phyloP scores from a whole-genome alignment of 2,329 filamentous ascomycete species.

The Arthrinium puccinioides region DNA sequence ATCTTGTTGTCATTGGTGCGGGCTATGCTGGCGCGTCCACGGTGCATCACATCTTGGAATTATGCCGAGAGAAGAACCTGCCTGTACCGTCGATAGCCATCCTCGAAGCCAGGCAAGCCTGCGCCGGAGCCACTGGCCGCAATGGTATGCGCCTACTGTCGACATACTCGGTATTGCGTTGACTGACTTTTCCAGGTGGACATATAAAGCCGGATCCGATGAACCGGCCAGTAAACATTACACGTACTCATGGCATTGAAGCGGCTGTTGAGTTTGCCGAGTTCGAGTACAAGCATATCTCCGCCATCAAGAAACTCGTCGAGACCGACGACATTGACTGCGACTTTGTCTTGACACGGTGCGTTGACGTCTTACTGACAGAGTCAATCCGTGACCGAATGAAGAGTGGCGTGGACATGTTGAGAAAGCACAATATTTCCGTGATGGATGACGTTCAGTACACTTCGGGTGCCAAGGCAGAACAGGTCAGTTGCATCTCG shows the following conservation, averaged over 20 bases:
- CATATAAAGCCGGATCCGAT: constrained; percentile 29
- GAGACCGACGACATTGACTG: constrained; percentile 32
- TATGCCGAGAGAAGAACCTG: constrained; percentile 27
- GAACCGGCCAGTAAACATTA: too few species aligned
- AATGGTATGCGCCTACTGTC: constrained; percentile 26
- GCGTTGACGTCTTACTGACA: constrained; percentile 29
- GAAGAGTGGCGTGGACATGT: constrained; percentile 18
- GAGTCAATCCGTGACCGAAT: constrained; percentile 13
- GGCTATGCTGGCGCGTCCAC: constrained; percentile 44
- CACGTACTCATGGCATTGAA: constrained; percentile 19
- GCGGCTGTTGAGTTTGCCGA: constrained; percentile 19
- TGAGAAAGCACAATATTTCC: constrained; percentile 19
- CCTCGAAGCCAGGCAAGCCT: constrained; percentile 20
- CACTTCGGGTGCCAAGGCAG: constrained; percentile 16
- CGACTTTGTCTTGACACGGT: constrained; percentile 33
- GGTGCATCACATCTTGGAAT: constrained; percentile 37
- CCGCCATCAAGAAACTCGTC: constrained; percentile 26
- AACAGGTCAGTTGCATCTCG: constrained; percentile 14
- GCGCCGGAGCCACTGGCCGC: constrained; percentile 19
- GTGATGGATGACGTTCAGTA: constrained; percentile 21
- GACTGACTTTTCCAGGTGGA: constrained; percentile 8
- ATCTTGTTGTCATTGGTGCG: constrained; percentile 46
- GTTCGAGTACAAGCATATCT: constrained; percentile 21
- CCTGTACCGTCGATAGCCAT: constrained; percentile 14
- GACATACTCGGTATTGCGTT: constrained; percentile 7